Evolutionary conservation across 2,329 filamentous ascomycete genomes (phyloP).

Genomic region (Plectosphaerella plurivora): DNA sequence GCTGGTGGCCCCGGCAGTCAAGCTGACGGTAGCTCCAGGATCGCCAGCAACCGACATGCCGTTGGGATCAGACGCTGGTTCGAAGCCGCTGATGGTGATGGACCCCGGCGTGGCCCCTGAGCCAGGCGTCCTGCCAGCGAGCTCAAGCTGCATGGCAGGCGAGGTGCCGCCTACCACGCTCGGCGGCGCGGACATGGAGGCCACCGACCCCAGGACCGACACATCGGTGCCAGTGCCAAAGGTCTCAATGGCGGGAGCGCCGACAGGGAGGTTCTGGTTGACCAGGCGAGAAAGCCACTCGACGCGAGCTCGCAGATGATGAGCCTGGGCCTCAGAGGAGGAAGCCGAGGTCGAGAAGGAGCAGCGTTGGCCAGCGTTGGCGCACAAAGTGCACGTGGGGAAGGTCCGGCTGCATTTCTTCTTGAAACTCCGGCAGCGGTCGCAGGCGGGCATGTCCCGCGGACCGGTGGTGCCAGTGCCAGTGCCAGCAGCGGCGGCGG

Average conservation of each 20-base stretch:
- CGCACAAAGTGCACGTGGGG: slow-evolving; percentile 33
- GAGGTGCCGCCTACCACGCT: not conserved
- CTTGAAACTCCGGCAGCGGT: slow-evolving; percentile 39
- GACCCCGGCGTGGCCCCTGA: slow-evolving; percentile 8
- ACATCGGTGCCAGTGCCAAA: slow-evolving; percentile 31
- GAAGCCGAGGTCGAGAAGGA: slow-evolving; percentile 24
- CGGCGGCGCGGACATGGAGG: not conserved
- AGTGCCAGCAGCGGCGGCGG: slow-evolving; percentile 13
- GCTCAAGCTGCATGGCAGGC: not conserved
- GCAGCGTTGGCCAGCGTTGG: slow-evolving; percentile 32
- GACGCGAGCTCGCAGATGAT: slow-evolving; percentile 32
- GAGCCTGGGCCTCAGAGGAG: slow-evolving; percentile 25
- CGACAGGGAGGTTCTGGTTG: slow-evolving; percentile 23
- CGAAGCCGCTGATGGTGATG: slow-evolving; percentile 1
- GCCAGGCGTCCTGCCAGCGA: slow-evolving; percentile 2
- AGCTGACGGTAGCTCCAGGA: not conserved
- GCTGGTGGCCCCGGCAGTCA: slow-evolving; percentile 1
- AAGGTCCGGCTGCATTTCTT: slow-evolving; percentile 39
- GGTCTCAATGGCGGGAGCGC: slow-evolving; percentile 22
- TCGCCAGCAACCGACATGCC: slow-evolving; percentile 5
- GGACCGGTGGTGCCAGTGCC: slow-evolving; percentile 18
- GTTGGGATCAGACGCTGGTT: slow-evolving; percentile 2
- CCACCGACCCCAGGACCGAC: not conserved
- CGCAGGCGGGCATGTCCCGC: slow-evolving; percentile 27
- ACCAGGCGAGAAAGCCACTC: slow-evolving; percentile 33